These are phyloP conservation scores for Diplodia corticola DNA, from an alignment of 2,329 filamentous ascomycete species.

Conservation along the genomic window DNA sequence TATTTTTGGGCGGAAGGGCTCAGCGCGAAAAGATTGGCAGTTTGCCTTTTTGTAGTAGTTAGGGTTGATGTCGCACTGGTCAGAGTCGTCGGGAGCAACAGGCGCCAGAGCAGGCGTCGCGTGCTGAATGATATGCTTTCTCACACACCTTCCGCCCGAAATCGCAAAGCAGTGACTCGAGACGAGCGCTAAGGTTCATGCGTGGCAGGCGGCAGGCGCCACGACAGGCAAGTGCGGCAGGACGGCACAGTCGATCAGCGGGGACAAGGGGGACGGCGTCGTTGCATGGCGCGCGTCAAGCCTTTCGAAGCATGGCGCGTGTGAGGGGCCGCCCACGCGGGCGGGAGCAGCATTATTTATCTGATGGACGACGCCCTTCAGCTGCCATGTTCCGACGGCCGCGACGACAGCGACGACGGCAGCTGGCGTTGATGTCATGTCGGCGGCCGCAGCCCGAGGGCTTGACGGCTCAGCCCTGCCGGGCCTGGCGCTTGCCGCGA, in stretches of 20 bases:
- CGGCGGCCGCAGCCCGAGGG: not conserved
- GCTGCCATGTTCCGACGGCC: too few relatives aligned
- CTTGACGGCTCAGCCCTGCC: not conserved
- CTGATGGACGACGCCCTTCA: too few relatives aligned
- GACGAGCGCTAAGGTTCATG: not conserved
- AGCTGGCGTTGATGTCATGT: not conserved
- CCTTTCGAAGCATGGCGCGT: slow-evolving; percentile 3
- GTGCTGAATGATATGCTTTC: slow-evolving; percentile 16
- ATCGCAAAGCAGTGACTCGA: not conserved
- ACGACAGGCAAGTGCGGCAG: not conserved
- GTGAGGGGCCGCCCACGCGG: not conserved
- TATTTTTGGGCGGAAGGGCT: not conserved
- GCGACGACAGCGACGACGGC: too few relatives aligned
- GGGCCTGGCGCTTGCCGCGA: too few relatives aligned
- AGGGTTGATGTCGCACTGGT: not conserved
- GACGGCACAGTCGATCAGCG: slow-evolving; percentile 8
- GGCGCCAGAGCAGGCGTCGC: not conserved
- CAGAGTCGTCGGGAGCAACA: not conserved
- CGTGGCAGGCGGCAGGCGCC: not conserved
- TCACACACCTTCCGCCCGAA: not conserved
- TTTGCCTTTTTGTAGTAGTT: slow-evolving; percentile 19
- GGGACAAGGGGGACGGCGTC: slow-evolving; percentile 5
- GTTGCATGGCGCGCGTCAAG: slow-evolving; percentile 17
- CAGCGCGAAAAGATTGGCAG: slow-evolving; percentile 17
- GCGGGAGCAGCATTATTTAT: too few relatives aligned